Evolutionary conservation across 2,329 filamentous ascomycete species (phyloP), one percentile per base, ranked within the genome.

Genomic region (Thielaviopsis musarum): DNA sequence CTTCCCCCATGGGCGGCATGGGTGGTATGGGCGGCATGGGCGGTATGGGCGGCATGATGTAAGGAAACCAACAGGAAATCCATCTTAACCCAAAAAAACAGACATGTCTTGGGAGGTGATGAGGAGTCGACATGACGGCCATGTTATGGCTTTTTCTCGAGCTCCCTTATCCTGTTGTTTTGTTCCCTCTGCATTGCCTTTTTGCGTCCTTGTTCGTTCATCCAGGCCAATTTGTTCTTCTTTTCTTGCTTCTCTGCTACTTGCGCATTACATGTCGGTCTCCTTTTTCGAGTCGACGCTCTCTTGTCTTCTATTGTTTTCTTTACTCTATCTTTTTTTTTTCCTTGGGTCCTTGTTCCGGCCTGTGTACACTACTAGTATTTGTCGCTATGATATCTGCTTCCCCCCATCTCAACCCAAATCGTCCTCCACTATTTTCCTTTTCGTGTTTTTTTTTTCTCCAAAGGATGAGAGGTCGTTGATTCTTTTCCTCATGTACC

Each of bases 11-110:
- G 78, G 82, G 82, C 54, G 83, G 81, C 63, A 83, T 83, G 79
- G 82, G 81, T 51, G 82, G 81, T 65, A 88, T 88, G 84, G 77
- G 77, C 24, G 77, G 76, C 54, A 78, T 78, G 75, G 76, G 75
- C 10, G 78, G 78, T 24, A 78, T 78, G 75, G 76, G 75, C 10
- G 78, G 78, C 26, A 80, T 81, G 78, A 81, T 81, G 78, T 81
- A 78, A 78, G 67, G 70, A 62, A 63, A 54, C 57, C 63, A 9
- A 34, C 10, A 34, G 30, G 30, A 34, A 34, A 12, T 34, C 10
- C 30, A 2, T 34, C 30, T 34, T 34, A 12, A 34, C 30, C 30
- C 4, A 2, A n/a, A 21, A 21, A 49, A 21, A 5, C 3, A 49
- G 38, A n/a, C 17, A n/a, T 45, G 15, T 45, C 13, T 49, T 19